phyloP scores from a whole-genome alignment of 2,329 filamentous ascomycete genomes.

The Tolypocladium album region DNA sequence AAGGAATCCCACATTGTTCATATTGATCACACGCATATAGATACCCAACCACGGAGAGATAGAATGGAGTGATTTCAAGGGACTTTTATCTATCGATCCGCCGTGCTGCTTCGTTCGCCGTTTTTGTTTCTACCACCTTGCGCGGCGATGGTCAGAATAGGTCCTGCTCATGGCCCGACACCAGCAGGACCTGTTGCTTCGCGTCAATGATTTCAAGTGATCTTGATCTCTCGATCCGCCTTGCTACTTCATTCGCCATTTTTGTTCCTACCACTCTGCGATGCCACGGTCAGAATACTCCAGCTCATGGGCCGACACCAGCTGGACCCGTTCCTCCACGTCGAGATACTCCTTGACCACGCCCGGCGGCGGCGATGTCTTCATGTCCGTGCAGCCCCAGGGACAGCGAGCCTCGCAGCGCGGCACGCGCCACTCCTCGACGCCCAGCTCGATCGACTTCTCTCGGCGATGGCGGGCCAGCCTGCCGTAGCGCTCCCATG shows the following conservation, averaged over 20 bases:
- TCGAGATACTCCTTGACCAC: slow-evolving; percentile 1
- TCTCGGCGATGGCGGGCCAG: slow-evolving; percentile 11
- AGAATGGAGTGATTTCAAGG: neutral
- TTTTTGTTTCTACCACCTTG: neutral
- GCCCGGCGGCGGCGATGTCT: neutral
- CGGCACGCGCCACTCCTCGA: slow-evolving; percentile 2
- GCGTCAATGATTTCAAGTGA: no score
- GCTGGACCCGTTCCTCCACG: neutral
- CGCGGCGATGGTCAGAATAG: no score
- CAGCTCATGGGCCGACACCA: neutral
- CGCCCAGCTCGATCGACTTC: slow-evolving; percentile 2
- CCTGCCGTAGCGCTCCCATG: slow-evolving; percentile 12
- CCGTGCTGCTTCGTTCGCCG: neutral
- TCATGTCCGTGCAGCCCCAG: slow-evolving; percentile 5
- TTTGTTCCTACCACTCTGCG: neutral
- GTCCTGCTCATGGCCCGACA: no score
- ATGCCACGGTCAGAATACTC: neutral
- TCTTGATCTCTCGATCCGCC: neutral
- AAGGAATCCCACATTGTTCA: neutral
- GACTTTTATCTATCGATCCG: neutral
- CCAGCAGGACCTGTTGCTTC: neutral
- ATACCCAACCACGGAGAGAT: neutral
- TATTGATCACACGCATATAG: neutral
- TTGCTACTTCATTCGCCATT: neutral
- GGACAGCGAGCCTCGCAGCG: slow-evolving; percentile 3